Evolutionary conservation across 345 rosid genomes (phyloP), one percentile per base, ranked within the genome.

Genomic region (Isatis tinctoria): DNA sequence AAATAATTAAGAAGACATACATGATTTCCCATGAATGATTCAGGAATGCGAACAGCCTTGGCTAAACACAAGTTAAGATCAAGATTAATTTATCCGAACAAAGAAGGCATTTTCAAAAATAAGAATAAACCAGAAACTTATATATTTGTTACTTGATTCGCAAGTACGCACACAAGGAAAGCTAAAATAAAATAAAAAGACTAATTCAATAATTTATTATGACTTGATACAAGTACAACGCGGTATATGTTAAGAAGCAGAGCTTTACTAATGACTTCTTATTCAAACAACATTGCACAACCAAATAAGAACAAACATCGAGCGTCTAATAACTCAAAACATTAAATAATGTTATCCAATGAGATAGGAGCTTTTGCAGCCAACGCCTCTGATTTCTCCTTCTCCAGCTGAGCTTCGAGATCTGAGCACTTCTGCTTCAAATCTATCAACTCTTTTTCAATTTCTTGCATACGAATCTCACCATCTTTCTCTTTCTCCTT

Each of bases 401-500:
- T 60, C 52, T 78, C 73, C 28, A 78, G 26, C 41, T 13, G 41
- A 59, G 56, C 67, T 72, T 72, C 77, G 0, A 78, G 3, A 2
- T 71, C 56, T n/a, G 20, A 54, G 20, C 37, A 54, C 60, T 28
- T 54, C 20, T 28, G 1, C 60, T 54, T 54, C 20, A 28, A 28
- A 28, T 28, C 20, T 14, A 28, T 28, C 37, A 54, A 54, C 37
- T 54, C 60, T 54, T n/a, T 30, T 2, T 54, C 60, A n/a, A 54
- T 14, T 0, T 14, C 60, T 28, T 28, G 20, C 60, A 2, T 54
- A 7, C 18, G 59, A 53, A 3, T 56, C 40, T 56, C 40, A 28
- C 60, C 6, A 28, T 5, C 60, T 54, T 28, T 30, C 5, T n/a
- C 60, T 30, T 3, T 8, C 60, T 54, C 60, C 20, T 30, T 54